phyloP scores from a whole-genome alignment of 2,329 filamentous ascomycete species.

The Xylariaceae sp. region DNA sequence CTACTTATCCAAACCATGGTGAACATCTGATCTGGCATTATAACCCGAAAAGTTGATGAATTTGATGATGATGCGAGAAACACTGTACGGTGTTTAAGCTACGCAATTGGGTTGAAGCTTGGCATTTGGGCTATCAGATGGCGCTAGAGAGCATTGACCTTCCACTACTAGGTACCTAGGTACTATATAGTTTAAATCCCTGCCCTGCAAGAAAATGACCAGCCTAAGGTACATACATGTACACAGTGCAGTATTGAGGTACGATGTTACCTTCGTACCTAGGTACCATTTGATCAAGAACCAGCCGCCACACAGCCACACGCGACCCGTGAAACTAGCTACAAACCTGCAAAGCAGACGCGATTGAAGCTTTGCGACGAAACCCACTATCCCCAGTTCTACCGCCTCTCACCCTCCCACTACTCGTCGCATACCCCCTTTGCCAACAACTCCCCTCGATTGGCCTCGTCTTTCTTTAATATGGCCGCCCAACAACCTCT shows the following conservation, averaged over 20 bases:
- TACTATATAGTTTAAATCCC: too few species aligned
- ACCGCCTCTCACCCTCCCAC: background rate
- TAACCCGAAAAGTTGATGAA: too few species aligned
- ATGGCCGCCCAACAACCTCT: conserved; percentile 42
- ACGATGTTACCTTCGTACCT: too few species aligned
- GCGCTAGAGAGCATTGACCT: too few species aligned
- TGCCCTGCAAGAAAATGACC: background rate
- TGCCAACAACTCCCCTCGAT: background rate
- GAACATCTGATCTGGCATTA: background rate
- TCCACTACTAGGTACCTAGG: too few species aligned
- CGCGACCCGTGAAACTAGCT: conserved; percentile 7
- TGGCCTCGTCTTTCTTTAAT: conserved; percentile 6
- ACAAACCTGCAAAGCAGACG: background rate
- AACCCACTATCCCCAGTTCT: background rate
- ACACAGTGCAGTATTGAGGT: too few species aligned
- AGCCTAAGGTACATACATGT: too few species aligned
- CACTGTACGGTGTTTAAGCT: too few species aligned
- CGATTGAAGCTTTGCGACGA: conserved; percentile 19
- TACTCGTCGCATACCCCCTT: background rate
- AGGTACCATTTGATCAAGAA: too few species aligned
- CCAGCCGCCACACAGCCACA: conserved; percentile 18
- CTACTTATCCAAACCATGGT: background rate
- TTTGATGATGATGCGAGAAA: too few species aligned
- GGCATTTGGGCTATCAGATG: too few species aligned
- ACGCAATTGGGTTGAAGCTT: too few species aligned